Evolutionary conservation across 495 filamentous ascomycete species (phyloP).

Genomic region (Pyrenula aspistea): DNA sequence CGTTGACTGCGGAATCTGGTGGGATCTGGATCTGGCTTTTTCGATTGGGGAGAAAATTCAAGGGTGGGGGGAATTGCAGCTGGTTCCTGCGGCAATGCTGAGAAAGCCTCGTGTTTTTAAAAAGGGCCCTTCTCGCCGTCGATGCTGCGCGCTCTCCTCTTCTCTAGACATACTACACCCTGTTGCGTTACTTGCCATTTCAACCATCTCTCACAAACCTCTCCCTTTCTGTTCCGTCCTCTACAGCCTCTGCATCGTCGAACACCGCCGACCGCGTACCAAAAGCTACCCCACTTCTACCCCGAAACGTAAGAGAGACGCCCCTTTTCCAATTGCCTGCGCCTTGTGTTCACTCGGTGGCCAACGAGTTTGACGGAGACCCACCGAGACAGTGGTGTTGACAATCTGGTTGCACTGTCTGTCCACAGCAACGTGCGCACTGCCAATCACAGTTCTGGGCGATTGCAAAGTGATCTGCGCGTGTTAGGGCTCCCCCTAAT

Average conservation of each 20-base stretch:
- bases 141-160: too few species aligned
- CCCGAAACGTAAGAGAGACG: neutral
- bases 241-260: too few species aligned
- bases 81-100: neutral
- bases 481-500: neutral
- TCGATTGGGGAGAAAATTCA: neutral
- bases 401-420: neutral
- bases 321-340: neutral
- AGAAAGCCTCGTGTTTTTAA: neutral
- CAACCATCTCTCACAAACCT: too few species aligned
- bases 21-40: neutral
- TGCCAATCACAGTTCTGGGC: neutral
- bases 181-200: too few species aligned
- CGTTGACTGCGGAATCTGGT: neutral
- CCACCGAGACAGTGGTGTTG: neutral
- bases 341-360: neutral
- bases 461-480: neutral
- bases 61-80: too few species aligned
- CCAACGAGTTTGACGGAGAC: neutral
- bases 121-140: too few species aligned
- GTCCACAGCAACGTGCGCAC: neutral
- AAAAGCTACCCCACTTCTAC: neutral
- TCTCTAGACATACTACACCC: too few species aligned
- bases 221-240: too few species aligned
- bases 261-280: neutral